Base-by-base conservation (phyloP, 805 yeast species). In the Kodamaea neixiangensis region DNA sequence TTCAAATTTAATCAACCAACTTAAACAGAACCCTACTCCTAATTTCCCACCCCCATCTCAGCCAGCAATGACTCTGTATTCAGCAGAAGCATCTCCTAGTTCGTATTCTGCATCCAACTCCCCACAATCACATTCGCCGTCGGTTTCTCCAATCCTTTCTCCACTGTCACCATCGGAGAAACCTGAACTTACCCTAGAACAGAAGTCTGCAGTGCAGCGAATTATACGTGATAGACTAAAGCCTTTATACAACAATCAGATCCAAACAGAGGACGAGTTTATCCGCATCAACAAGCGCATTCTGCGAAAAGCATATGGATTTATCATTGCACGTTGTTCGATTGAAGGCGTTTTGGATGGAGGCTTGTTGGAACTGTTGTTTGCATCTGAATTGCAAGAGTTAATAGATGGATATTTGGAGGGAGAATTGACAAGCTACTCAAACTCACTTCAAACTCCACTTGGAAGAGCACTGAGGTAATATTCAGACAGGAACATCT, bases 281-380 rank as follows among this genome's bases (percentile, higher is more conserved):
- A 85, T 89, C 2, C 64, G 63, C 13, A 75, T 87, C 49, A 88
- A 88, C 66, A 81, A 80, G 67, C 68, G 67, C 2, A 83, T 87
- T 5, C 85, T 92, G 11, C 73, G 89, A 47, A 68, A 70, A 40
- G 63, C 87, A 15, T 88, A 89, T 62, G 66, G 67, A 15, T 60
- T 64, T 5, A 61, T 73, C 14, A 44, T 60, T 46, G 35, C 21
- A 22, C 20, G 39, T n/a, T 44, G 47, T 37, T 20, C 33, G 55
- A 49, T 50, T 39, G 37, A 44, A n/a, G 51, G 51, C 4, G 44
- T 53, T 3, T 22, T 31, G 21, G 56, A 54, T 17, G 31, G 40
- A 7, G 45, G 40, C 7, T n/a, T 40, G 33, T 31, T 47, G 45
- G 42, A 41, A 4, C 22, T 7, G 29, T 3, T 48, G 21, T 33